These are phyloP conservation scores for Pleurotus giganteus DNA, from an alignment of 768 basidiomycete genomes.

Conservation along the genomic window DNA sequence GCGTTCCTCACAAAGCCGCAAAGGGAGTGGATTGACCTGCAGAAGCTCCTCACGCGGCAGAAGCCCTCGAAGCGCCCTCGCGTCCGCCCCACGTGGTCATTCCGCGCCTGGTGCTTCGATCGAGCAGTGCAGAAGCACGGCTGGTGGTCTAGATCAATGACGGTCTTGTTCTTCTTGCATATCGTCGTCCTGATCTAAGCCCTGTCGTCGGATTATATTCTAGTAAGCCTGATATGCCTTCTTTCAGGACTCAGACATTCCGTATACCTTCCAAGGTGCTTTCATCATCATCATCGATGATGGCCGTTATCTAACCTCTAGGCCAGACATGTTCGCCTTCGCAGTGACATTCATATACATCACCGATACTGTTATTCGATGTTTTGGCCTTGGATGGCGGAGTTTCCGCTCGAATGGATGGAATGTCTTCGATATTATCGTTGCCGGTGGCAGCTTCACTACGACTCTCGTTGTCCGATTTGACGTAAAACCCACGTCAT, in stretches of 20 bases:
- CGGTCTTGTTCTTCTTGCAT: conserved; percentile 75
- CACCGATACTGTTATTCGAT: conserved; percentile 74
- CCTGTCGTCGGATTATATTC: neutral
- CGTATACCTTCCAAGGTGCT: conserved; percentile 58
- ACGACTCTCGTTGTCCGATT: conserved; percentile 77
- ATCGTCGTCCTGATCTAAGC: conserved; percentile 80
- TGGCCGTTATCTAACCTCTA: neutral
- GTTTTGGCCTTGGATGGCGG: conserved; percentile 78
- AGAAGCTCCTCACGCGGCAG: conserved; percentile 85
- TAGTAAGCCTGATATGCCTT: too few species aligned
- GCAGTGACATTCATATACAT: conserved; percentile 68
- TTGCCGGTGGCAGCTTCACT: conserved; percentile 76
- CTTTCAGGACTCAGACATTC: conserved; percentile 86
- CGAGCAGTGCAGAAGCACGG: conserved; percentile 90
- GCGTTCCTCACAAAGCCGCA: conserved; percentile 86
- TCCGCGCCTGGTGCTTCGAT: conserved; percentile 88
- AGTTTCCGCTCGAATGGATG: conserved; percentile 90
- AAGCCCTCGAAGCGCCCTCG: conserved; percentile 82
- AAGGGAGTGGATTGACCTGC: conserved; percentile 90
- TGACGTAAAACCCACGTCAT: conserved; percentile 30
- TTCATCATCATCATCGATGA: conserved; percentile 3
- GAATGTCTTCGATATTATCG: conserved; percentile 88
- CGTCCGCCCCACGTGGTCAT: conserved; percentile 43
- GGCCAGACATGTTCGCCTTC: conserved; percentile 76
- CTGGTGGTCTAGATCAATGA: conserved; percentile 86